Conservation (phyloP, 169 alveolate species). For the Cryptosporidium viatorum region DNA sequence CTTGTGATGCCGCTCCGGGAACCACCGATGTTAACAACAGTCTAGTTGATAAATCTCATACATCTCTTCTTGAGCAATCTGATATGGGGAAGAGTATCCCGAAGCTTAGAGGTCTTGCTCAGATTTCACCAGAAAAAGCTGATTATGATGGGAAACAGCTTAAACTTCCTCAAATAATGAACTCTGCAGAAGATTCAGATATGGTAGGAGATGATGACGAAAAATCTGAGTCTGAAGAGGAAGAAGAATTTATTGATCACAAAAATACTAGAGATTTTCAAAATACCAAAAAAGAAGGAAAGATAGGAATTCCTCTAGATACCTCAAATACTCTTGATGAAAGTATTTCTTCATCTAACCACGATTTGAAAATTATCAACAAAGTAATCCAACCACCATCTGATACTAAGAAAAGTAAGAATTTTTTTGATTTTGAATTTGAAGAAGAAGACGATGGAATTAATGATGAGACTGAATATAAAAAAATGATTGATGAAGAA, state of each 20-base stretch:
- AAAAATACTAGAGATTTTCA: neutral
- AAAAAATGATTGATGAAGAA: neutral
- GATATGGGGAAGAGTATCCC: slow-evolving; percentile 68
- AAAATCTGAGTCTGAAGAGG: neutral
- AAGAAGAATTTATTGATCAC: neutral
- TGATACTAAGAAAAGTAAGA: neutral
- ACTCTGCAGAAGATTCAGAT: slow-evolving; percentile 1
- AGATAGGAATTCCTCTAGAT: neutral
- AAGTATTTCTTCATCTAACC: neutral
- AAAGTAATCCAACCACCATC: neutral
- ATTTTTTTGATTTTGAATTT: slow-evolving; percentile 8
- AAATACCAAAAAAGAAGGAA: neutral
- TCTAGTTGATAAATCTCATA: slow-evolving; percentile 35
- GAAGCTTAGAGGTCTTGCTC: slow-evolving; percentile 62
- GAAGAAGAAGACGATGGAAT: slow-evolving; percentile 35
- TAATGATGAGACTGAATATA: neutral
- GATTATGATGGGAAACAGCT: slow-evolving; percentile 14
- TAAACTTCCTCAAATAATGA: slow-evolving; percentile 58
- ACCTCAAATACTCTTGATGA: neutral
- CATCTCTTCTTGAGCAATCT: slow-evolving; percentile 69
- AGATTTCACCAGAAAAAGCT: slow-evolving; percentile 26
- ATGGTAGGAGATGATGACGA: slow-evolving; percentile 11
- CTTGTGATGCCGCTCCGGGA: slow-evolving; percentile 49
- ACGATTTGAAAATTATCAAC: neutral
- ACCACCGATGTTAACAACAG: slow-evolving; percentile 1